phyloP scores from a whole-genome alignment of 1,284 basidiomycete species.

The Marasmius tenuissimus region DNA sequence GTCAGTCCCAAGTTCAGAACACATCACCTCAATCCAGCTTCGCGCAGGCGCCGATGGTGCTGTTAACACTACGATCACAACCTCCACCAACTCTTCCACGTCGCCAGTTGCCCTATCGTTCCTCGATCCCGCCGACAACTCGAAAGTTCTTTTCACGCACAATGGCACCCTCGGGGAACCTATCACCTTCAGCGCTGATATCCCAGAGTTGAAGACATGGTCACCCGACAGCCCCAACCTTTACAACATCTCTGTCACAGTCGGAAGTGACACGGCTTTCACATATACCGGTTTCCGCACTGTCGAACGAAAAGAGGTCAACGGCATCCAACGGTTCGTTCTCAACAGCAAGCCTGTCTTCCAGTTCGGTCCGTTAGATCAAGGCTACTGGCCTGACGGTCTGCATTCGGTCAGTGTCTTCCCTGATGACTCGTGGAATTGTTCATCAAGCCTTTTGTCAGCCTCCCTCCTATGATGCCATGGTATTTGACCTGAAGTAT shows the following conservation, averaged over 20 bases:
- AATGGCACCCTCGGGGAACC: slow-evolving; percentile 10
- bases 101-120: slow-evolving; percentile 7
- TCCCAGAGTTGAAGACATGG: slow-evolving; percentile 11
- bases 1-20: slow-evolving; percentile 9
- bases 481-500: slow-evolving; percentile 15
- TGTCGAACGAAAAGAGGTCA: slow-evolving; percentile 12
- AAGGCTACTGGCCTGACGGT: slow-evolving; percentile 18
- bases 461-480: slow-evolving; percentile 15
- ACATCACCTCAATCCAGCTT: slow-evolving; percentile 13
- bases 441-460: no score
- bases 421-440: no score
- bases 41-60: slow-evolving; percentile 10
- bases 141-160: slow-evolving; percentile 7
- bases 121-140: slow-evolving; percentile 10
- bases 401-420: slow-evolving; percentile 3
- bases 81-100: slow-evolving; percentile 6
- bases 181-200: slow-evolving; percentile 9
- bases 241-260: slow-evolving; percentile 14
- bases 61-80: slow-evolving; percentile 13
- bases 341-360: slow-evolving; percentile 15
- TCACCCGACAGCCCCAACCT: slow-evolving; percentile 12
- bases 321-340: slow-evolving; percentile 13
- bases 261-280: slow-evolving; percentile 10
- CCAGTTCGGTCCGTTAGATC: slow-evolving; percentile 17
- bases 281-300: slow-evolving; percentile 16